Evolutionary conservation across 257 asterid species (phyloP), one percentile per base, ranked within the genome.

Genomic region (Salvia splendens): DNA sequence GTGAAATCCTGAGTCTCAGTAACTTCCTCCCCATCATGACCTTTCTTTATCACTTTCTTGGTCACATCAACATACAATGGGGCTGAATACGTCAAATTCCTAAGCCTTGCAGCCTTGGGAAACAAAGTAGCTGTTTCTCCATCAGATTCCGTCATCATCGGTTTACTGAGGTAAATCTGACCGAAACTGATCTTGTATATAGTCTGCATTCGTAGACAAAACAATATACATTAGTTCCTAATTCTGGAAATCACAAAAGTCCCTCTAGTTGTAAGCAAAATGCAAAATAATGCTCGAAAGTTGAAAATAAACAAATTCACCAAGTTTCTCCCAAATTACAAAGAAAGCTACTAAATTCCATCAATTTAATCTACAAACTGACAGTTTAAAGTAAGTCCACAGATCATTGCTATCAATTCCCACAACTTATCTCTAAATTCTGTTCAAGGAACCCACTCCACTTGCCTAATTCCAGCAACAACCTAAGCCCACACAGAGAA

Each of bases 131-230:
- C 95, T 48, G 96, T 94, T 77, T 94, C 99, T 75, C 99, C 99
- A 78, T 94, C 99, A 24, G 99, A 94, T 75, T 93, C 97, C 8
- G 99, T 94, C 99, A 94, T 88, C 99, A 94, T 94, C 8, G 97
- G 99, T 73, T 94, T 94, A 77, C 99, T 94, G 71, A 94, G 85
- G 66, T 94, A 91, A 67, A 94, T 94, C 79, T 94, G 99, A 53
- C 99, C 97, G 38, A 94, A 94, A 71, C 84, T 79, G 55, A 94
- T 94, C 85, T 91, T 90, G 73, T 88, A 91, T 8, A 87, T 83
- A n/a, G 95, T 94, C 99, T 94, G 92, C 80, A 73, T 64, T 43
- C 75, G 77, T 58, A 24, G 68, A 67, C 61, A 54, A n/a, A 46
- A 17, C 45, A 55, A 38, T 8, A 41, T 54, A 38, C 12, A 20